A percentile compares a stretch with the other conserved stretches of the same genome.
phyloP scores from a whole-genome alignment of 2,329 filamentous ascomycete genomes.

The Coniochaeta prunicola region DNA sequence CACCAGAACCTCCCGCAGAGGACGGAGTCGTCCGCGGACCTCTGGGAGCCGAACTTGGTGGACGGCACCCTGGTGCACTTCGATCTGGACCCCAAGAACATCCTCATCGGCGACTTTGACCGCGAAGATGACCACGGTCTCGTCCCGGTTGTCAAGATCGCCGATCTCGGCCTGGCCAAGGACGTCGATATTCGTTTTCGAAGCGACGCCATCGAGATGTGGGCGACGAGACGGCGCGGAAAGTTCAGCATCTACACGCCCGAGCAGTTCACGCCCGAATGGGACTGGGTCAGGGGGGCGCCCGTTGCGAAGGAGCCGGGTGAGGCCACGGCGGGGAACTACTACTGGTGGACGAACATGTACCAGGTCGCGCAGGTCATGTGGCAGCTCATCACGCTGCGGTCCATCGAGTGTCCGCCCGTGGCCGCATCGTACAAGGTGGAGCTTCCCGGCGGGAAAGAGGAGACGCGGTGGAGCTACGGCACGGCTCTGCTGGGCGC shows the following conservation, averaged over 20 bases:
- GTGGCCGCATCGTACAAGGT: not conserved
- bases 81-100: slow-evolving; percentile 8
- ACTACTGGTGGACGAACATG: slow-evolving; percentile 3
- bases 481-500: slow-evolving; percentile 3
- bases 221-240: not conserved
- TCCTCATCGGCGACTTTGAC: slow-evolving; percentile 9
- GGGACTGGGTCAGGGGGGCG: not conserved
- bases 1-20: not conserved
- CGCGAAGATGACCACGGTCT: slow-evolving; percentile 4
- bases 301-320: not conserved
- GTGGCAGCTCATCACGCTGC: slow-evolving; percentile 1
- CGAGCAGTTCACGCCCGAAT: slow-evolving; percentile 2
- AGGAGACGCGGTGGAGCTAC: slow-evolving; percentile 1
- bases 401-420: not conserved
- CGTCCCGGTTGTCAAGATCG: slow-evolving; percentile 7
- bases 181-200: not conserved
- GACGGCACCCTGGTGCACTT: slow-evolving; percentile 7
- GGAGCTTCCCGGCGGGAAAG: not conserved
- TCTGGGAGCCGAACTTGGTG: not conserved
- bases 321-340: not conserved
- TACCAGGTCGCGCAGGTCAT: slow-evolving; percentile 1
- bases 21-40: not conserved
- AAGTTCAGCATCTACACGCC: slow-evolving; percentile 5
- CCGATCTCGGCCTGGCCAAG: not conserved
- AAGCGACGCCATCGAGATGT: not conserved